Evolutionary conservation across 139 green algal genomes (phyloP).

Genomic region (Coelastrella sp.): DNA sequence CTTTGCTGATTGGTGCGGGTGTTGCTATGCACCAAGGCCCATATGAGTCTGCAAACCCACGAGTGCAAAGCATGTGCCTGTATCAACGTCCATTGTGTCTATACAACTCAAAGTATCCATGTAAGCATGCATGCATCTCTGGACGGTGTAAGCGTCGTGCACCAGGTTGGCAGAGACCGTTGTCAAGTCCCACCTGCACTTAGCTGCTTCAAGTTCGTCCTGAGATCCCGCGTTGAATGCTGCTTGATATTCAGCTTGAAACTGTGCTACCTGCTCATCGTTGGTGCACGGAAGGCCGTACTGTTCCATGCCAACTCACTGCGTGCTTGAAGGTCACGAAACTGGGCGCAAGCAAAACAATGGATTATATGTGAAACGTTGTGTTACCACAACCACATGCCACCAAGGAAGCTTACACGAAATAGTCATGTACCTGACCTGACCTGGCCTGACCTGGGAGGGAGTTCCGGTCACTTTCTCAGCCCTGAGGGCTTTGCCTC

Average conservation of each 20-base stretch:
- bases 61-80: not conserved
- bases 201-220: constrained; percentile 26
- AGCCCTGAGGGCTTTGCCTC: too few species aligned
- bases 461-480: too few species aligned
- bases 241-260: constrained; percentile 39
- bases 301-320: not conserved
- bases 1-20: constrained; percentile 29
- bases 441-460: too few species aligned
- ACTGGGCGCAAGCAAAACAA: not conserved
- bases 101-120: too few species aligned
- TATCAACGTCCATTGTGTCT: too few species aligned
- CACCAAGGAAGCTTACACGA: too few species aligned
- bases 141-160: too few species aligned
- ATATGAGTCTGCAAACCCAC: constrained; percentile 23
- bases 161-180: too few species aligned
- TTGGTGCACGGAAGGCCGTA: constrained; percentile 14
- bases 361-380: not conserved
- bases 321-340: not conserved
- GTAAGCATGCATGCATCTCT: not conserved
- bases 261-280: constrained; percentile 34
- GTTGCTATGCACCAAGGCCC: constrained; percentile 26
- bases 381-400: too few species aligned
- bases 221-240: constrained; percentile 32
- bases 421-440: too few species aligned
- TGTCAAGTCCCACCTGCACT: constrained; percentile 1